phyloP scores from a whole-genome alignment of 805 yeast species.

The Candida takata region DNA sequence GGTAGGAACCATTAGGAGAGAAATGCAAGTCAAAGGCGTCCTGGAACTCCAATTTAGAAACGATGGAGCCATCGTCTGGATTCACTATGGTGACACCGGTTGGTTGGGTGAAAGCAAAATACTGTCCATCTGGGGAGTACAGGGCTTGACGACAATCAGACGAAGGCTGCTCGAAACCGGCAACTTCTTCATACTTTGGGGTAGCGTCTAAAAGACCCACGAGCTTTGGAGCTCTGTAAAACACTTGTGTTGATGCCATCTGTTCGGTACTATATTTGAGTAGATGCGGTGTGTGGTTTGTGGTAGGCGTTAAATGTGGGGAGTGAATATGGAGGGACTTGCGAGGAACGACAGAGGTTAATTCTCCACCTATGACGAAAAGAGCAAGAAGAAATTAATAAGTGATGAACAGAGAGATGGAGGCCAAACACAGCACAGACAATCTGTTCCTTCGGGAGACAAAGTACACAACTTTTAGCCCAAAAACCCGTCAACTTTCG shows the following conservation, averaged over 20 bases:
- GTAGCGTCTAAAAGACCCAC: constrained; percentile 46
- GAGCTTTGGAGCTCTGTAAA: constrained; percentile 45
- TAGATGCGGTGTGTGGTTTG: too few relatives aligned
- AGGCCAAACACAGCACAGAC: too few relatives aligned
- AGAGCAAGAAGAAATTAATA: too few relatives aligned
- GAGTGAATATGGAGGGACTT: too few relatives aligned
- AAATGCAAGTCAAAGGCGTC: constrained; percentile 80
- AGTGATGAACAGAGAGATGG: too few relatives aligned
- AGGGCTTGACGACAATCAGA: constrained; percentile 55
- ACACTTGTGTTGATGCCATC: constrained; percentile 24
- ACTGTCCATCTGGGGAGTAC: constrained; percentile 62
- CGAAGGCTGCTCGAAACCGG: constrained; percentile 21
- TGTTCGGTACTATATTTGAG: background rate
- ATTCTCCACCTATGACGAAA: too few relatives aligned
- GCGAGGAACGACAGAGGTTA: too few relatives aligned
- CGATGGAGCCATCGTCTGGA: constrained; percentile 42
- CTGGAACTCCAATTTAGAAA: constrained; percentile 43
- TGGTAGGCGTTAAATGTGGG: too few relatives aligned
- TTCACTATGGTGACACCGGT: constrained; percentile 48
- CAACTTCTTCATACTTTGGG: constrained; percentile 29
- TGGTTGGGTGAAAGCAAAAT: constrained; percentile 70
- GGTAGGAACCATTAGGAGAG: constrained; percentile 79
- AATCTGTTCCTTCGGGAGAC: too few relatives aligned
- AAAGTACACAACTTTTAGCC: too few relatives aligned
- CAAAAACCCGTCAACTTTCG: too few relatives aligned